A percentile compares a stretch with the other conserved stretches of the same genome.
Evolutionary conservation across 2,329 filamentous ascomycete species (phyloP).

Genomic region (Rugonectria rugulosa): DNA sequence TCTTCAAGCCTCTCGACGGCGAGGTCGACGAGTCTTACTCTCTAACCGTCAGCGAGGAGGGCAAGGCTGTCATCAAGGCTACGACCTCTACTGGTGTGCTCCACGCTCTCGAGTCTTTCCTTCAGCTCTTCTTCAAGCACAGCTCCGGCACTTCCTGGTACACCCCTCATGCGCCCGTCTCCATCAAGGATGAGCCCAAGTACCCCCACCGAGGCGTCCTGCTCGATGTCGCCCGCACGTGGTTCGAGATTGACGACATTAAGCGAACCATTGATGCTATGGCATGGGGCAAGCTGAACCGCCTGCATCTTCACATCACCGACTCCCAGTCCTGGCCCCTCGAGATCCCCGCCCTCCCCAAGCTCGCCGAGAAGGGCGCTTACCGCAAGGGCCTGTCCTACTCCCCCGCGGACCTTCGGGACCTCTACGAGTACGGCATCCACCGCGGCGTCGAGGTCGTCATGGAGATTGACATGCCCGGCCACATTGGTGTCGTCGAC

Average conservation of each 20-base stretch:
- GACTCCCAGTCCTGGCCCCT: constrained; percentile 88
- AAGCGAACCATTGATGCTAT: constrained; percentile 78
- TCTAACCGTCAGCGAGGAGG: constrained; percentile 64
- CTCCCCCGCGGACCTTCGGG: constrained; percentile 67
- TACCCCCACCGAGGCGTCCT: constrained; percentile 82
- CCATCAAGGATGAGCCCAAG: constrained; percentile 75
- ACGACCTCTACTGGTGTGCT: constrained; percentile 73
- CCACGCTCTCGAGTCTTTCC: constrained; percentile 77
- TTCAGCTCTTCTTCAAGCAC: constrained; percentile 81
- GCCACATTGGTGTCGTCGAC: constrained; percentile 64
- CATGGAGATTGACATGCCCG: constrained; percentile 70
- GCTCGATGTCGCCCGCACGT: constrained; percentile 79
- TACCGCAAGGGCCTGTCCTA: constrained; percentile 75
- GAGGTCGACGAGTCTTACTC: constrained; percentile 80
- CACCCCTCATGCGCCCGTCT: constrained; percentile 73
- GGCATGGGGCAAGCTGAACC: constrained; percentile 83
- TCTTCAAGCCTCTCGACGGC: constrained; percentile 68
- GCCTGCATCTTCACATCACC: constrained; percentile 81
- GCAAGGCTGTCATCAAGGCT: constrained; percentile 69
- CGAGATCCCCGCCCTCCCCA: constrained; percentile 75
- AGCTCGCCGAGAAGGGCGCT: constrained; percentile 75
- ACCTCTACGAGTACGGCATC: constrained; percentile 75
- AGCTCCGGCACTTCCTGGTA: constrained; percentile 67
- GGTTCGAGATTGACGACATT: constrained; percentile 72
- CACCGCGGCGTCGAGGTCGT: constrained; percentile 65